Percentiles rank a stretch among this genome's conserved stretches.
phyloP scores from a whole-genome alignment of 495 filamentous ascomycete genomes.

The Penicillium goetzii region DNA sequence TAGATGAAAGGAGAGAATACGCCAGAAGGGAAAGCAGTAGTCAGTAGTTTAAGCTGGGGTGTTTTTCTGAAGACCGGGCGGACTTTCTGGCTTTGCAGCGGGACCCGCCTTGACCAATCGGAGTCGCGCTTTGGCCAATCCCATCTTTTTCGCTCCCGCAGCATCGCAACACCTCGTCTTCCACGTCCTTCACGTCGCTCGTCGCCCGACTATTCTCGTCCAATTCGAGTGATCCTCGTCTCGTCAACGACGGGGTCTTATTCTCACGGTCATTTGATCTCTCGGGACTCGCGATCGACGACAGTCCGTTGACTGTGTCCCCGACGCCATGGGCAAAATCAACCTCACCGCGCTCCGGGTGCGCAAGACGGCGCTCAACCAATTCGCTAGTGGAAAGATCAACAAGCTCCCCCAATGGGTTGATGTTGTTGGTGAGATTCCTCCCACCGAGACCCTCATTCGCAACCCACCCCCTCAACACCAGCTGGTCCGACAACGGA shows the following conservation, averaged over 20 bases:
- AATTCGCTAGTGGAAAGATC: slow-evolving; percentile 56
- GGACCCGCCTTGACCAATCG: slow-evolving; percentile 49
- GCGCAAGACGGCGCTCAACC: slow-evolving; percentile 63
- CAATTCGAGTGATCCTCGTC: background rate
- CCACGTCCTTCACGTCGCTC: slow-evolving; percentile 5
- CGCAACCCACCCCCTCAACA: slow-evolving; percentile 69
- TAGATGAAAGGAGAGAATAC: slow-evolving; percentile 1
- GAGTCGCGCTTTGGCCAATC: slow-evolving; percentile 41
- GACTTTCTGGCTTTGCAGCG: slow-evolving; percentile 45
- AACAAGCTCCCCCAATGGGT: slow-evolving; percentile 72
- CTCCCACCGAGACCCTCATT: slow-evolving; percentile 76
- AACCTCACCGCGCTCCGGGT: slow-evolving; percentile 76
- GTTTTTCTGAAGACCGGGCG: slow-evolving; percentile 36
- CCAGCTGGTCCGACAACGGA: slow-evolving; percentile 56
- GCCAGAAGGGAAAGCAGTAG: slow-evolving; percentile 6
- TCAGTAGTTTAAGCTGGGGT: slow-evolving; percentile 8
- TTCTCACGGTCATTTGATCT: background rate
- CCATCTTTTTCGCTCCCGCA: slow-evolving; percentile 44
- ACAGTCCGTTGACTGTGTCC: background rate
- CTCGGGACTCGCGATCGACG: background rate
- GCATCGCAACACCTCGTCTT: slow-evolving; percentile 16
- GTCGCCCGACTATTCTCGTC: background rate
- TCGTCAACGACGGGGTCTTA: background rate
- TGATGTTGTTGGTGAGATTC: slow-evolving; percentile 69
- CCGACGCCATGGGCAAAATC: slow-evolving; percentile 63